A percentile compares a stretch with the other conserved stretches of the same genome.
Conservation (phyloP, 768 basidiomycete genomes). For the Boletus subparvulus region DNA sequence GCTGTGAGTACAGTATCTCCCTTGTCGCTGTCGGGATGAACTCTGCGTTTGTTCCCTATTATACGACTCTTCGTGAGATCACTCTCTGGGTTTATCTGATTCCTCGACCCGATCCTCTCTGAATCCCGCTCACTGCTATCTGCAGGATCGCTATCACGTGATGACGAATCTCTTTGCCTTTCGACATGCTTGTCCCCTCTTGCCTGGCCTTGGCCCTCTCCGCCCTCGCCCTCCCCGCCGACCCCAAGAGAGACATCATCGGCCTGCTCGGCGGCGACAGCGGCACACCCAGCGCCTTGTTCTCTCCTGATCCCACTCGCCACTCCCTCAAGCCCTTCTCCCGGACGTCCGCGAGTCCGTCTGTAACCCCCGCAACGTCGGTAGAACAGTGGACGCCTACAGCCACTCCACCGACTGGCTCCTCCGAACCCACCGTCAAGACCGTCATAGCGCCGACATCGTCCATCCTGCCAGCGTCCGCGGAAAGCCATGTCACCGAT, state of each 20-base stretch:
- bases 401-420: not conserved
- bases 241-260: constrained; percentile 13
- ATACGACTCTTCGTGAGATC: constrained; percentile 50
- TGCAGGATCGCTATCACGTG: not conserved
- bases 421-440: not conserved
- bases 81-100: constrained; percentile 47
- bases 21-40: constrained; percentile 39
- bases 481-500: constrained; percentile 27
- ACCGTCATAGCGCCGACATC: constrained; percentile 4
- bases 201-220: not conserved
- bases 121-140: not conserved
- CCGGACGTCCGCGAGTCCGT: not conserved
- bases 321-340: not conserved
- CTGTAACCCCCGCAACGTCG: not conserved
- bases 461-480: constrained; percentile 1
- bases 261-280: constrained; percentile 11
- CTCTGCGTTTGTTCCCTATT: constrained; percentile 59
- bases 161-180: not conserved
- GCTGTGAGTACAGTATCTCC: not conserved
- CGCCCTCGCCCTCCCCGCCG: not conserved
- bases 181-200: not conserved
- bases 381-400: not conserved
- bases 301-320: not conserved
- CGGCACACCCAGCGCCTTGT: not conserved
- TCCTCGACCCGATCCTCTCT: no score